Base-by-base conservation (phyloP, 1,284 basidiomycete species). In the Papiliotrema flavescens region DNA sequence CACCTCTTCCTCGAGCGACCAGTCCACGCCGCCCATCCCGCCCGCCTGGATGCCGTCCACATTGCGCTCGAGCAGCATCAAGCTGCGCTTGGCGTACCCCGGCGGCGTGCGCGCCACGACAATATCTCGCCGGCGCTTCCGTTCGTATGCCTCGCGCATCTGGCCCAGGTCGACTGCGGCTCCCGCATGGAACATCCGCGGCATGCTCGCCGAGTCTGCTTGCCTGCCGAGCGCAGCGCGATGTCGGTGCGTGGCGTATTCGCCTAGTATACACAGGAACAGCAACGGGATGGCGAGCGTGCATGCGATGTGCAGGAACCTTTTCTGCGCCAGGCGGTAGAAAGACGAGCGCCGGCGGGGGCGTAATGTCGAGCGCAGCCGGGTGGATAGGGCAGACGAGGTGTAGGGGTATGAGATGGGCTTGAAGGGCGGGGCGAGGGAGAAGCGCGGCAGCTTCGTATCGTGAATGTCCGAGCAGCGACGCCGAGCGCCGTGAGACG, bases 1-100 rank as follows among this genome's bases (percentile, higher is more conserved):
- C 28, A 54, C 55, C 37, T 64, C 62, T 2, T 59, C 55, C 36
- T 23, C 47, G 15, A 58, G 41, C 35, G 50, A 50, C 61, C 59
- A 61, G 4, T 40, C 48, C 11, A n/a, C 28, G 24, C 43, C 49
- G 39, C 45, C 40, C 35, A 41, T 40, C 6, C 28, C 11, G 28
- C 28, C 28, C 28, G 28, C 28, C 11, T 32, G 28, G 28, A 5
- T 11, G 11, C 28, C 28, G 14, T 41, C 44, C 43, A 48, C 42
- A 22, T 44, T 22, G 9, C 23, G 17, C 8, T 14, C 35, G 32
- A 17, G 23, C 4, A 36, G 34, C 22, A 22, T 28, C 39, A 40
- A 20, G 17, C 17, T n/a, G 9, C 45, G 13, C 32, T 34, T 9
- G 15, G 32, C 45, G 24, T 20, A 26, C 35, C 36, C 35, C n/a